phyloP scores from a whole-genome alignment of 2,329 filamentous ascomycete genomes.

The Orbilia brochopaga region DNA sequence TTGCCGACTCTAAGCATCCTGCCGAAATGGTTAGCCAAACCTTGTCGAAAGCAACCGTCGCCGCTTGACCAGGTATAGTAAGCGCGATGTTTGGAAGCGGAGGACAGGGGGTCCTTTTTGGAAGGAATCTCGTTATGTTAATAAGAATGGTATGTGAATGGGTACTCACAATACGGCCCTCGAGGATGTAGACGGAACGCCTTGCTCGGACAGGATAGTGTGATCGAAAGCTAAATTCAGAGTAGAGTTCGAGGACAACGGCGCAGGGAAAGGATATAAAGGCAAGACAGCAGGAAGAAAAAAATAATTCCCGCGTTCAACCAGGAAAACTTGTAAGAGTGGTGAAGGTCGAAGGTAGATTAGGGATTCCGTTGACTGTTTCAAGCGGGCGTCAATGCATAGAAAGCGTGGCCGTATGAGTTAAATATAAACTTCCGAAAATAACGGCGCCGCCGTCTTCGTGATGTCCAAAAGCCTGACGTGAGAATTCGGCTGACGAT shows the following conservation, averaged over 20 bases:
- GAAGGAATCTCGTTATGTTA: conserved; percentile 29
- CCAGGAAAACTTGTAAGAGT: conserved; percentile 35
- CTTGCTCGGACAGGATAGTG: conserved; percentile 45
- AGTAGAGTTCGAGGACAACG: conserved; percentile 4
- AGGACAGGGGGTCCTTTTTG: conserved; percentile 25
- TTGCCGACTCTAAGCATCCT: conserved; percentile 16
- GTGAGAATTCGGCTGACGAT: conserved; percentile 21
- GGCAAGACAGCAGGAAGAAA: not conserved
- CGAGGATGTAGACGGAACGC: conserved; percentile 16
- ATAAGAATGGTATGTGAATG: conserved; percentile 18
- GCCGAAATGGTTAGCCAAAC: conserved; percentile 18
- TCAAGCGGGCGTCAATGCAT: conserved; percentile 23
- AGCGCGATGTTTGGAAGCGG: conserved; percentile 27
- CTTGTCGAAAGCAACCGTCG: conserved; percentile 47
- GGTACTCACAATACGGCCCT: conserved; percentile 12
- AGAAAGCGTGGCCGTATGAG: conserved; percentile 29
- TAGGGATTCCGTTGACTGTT: conserved; percentile 24
- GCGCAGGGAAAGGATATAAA: not conserved
- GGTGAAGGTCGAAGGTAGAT: conserved; percentile 32
- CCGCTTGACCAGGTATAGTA: conserved; percentile 39
- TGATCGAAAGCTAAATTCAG: conserved; percentile 23
- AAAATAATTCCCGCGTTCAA: conserved; percentile 23
- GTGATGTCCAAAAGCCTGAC: conserved; percentile 20
- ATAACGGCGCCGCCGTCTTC: conserved; percentile 28
- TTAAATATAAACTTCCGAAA: conserved; percentile 49